A percentile compares a stretch with the other conserved stretches of the same genome.
Conservation (phyloP, 306 rosid genomes). For the Trifolium subterraneum region DNA sequence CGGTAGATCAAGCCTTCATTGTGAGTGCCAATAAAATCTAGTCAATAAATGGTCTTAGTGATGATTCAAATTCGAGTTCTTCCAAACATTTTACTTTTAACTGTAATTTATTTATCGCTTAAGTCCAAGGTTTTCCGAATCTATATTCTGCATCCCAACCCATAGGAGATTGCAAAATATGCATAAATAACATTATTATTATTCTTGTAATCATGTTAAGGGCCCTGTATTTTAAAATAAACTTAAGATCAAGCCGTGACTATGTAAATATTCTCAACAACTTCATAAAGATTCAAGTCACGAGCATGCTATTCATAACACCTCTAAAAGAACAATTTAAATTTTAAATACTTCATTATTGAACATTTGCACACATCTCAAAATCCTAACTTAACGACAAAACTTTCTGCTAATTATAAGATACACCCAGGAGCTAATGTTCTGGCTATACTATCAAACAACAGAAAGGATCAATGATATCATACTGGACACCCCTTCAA, state of each 20-base stretch:
- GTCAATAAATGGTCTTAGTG: too few relatives aligned
- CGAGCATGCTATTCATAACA: constrained; percentile 5
- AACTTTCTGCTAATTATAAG: neutral
- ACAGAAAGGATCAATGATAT: constrained; percentile 3
- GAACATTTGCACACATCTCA: constrained; percentile 11
- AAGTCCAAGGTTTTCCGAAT: too few relatives aligned
- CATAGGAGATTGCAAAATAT: too few relatives aligned
- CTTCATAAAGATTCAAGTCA: constrained; percentile 2
- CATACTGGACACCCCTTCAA: constrained; percentile 1
- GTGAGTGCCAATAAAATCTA: too few relatives aligned
- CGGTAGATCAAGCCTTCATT: too few relatives aligned
- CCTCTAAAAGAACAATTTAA: neutral
- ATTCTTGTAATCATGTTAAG: too few relatives aligned
- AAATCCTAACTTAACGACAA: constrained; percentile 1
- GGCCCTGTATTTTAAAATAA: too few relatives aligned
- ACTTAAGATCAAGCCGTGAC: neutral
- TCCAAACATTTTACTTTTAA: too few relatives aligned
- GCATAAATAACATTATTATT: too few relatives aligned
- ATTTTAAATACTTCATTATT: neutral
- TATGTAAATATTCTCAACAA: neutral
- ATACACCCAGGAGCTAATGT: constrained; percentile 25
- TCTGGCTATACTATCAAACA: constrained; percentile 13
- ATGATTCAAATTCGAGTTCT: too few relatives aligned
- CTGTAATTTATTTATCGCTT: too few relatives aligned
- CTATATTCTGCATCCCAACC: too few relatives aligned